Percentiles rank a stretch among this genome's conserved stretches.
Evolutionary conservation across 768 basidiomycete genomes (phyloP).

Genomic region (Lactarius quietus): DNA sequence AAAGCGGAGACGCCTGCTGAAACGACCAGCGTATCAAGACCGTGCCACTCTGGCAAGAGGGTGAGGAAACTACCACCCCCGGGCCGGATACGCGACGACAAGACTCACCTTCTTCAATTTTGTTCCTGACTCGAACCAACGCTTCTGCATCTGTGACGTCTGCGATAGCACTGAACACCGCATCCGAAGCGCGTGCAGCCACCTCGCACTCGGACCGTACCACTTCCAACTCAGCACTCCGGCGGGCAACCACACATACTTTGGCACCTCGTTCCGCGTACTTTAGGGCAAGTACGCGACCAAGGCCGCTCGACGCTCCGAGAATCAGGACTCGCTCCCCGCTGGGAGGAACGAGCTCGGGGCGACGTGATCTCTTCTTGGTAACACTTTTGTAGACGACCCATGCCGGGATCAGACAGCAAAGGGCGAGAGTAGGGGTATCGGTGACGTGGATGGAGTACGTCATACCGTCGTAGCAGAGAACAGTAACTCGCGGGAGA

Average conservation of each 20-base stretch:
- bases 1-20: slow-evolving; percentile 83
- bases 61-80: not conserved
- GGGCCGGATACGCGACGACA: not conserved
- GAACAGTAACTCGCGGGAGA: not conserved
- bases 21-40: slow-evolving; percentile 79
- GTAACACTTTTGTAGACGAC: not conserved
- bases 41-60: slow-evolving; percentile 59
- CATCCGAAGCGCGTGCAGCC: slow-evolving; percentile 17
- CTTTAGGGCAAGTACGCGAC: slow-evolving; percentile 59
- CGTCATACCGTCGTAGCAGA: not conserved
- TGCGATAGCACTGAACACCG: slow-evolving; percentile 49
- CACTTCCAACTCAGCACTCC: slow-evolving; percentile 49
- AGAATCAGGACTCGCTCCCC: slow-evolving; percentile 75
- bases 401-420: slow-evolving; percentile 3
- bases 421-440: slow-evolving; percentile 14
- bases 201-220: slow-evolving; percentile 59
- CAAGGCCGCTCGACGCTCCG: slow-evolving; percentile 84
- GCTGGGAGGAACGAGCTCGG: slow-evolving; percentile 36
- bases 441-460: not conserved
- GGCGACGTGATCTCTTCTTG: slow-evolving; percentile 30
- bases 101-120: slow-evolving; percentile 53
- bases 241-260: slow-evolving; percentile 71
- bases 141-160: slow-evolving; percentile 67
- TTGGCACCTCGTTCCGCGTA: slow-evolving; percentile 75
- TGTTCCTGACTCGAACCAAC: slow-evolving; percentile 55